A percentile compares a stretch with the other conserved stretches of the same genome.
phyloP scores from a whole-genome alignment of 2,329 filamentous ascomycete genomes.

The Xylariaceae sp. region DNA sequence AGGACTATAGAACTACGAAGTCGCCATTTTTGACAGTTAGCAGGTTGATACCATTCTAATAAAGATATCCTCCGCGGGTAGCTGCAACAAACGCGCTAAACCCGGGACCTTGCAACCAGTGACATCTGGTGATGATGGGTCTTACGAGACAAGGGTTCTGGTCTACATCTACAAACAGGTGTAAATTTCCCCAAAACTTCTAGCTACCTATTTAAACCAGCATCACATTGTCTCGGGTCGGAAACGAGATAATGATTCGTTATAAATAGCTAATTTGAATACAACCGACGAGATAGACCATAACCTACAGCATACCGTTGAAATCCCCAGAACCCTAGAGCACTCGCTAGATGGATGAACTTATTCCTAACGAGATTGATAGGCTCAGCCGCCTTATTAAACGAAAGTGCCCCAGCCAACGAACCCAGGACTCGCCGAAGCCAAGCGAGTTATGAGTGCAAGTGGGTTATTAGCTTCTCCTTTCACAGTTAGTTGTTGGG shows the following conservation, averaged over 20 bases:
- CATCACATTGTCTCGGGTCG: background rate
- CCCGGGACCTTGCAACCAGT: conserved; percentile 7
- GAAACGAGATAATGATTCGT: background rate
- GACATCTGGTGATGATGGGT: conserved; percentile 5
- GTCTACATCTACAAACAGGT: conserved; percentile 24
- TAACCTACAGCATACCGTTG: too few relatives aligned
- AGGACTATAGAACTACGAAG: background rate
- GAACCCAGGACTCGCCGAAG: too few relatives aligned
- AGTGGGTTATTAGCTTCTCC: background rate
- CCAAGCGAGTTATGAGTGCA: conserved; percentile 1
- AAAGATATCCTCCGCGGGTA: conserved; percentile 1
- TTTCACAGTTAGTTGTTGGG: conserved; percentile 22
- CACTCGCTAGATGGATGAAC: too few relatives aligned
- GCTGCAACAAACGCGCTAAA: conserved; percentile 11
- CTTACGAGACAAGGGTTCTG: conserved; percentile 32
- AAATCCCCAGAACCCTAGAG: too few relatives aligned
- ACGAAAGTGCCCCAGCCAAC: conserved; percentile 8
- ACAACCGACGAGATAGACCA: too few relatives aligned
- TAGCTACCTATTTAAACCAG: background rate
- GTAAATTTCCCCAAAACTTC: background rate
- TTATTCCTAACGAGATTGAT: too few relatives aligned
- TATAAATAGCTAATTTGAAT: background rate
- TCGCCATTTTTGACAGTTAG: background rate
- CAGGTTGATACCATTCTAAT: conserved; percentile 13
- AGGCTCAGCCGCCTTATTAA: background rate